Conservation (phyloP, 2,329 filamentous ascomycete species). For the Pseudofabraea citricarpa region DNA sequence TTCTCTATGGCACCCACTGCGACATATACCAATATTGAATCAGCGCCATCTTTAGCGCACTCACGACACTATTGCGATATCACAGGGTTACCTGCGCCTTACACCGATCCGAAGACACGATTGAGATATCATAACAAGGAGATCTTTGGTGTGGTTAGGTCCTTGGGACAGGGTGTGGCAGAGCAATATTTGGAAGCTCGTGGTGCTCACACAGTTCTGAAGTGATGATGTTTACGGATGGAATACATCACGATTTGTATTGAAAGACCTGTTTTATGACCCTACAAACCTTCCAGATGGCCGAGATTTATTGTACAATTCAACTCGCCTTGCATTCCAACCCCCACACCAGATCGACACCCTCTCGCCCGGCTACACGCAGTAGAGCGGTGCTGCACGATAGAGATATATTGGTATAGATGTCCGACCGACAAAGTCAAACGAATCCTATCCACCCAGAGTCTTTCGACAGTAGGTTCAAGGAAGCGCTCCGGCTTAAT, state of each 20-base stretch:
- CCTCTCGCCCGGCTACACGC: too few species aligned
- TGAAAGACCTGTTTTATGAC: too few species aligned
- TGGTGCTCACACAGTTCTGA: slow-evolving; percentile 77
- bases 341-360: too few species aligned
- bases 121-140: slow-evolving; percentile 91
- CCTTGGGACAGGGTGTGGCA: slow-evolving; percentile 72
- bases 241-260: too few species aligned
- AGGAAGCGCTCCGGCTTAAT: slow-evolving; percentile 99
- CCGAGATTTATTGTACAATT: background rate
- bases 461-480: slow-evolving; percentile 75
- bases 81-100: slow-evolving; percentile 85
- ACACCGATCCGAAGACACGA: slow-evolving; percentile 91
- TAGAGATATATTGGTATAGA: slow-evolving; percentile 1
- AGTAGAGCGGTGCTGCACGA: background rate
- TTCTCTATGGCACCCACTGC: slow-evolving; percentile 53
- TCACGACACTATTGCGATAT: slow-evolving; percentile 93
- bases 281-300: background rate
- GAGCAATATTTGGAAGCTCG: slow-evolving; percentile 88
- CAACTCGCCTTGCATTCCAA: background rate
- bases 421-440: slow-evolving; percentile 73
- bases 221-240: too few species aligned
- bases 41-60: slow-evolving; percentile 80
- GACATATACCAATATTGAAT: slow-evolving; percentile 96
- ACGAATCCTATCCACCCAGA: slow-evolving; percentile 78
- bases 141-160: slow-evolving; percentile 79